Conservation (phyloP, 768 basidiomycete genomes). For the Boletus tylopilopsis region DNA sequence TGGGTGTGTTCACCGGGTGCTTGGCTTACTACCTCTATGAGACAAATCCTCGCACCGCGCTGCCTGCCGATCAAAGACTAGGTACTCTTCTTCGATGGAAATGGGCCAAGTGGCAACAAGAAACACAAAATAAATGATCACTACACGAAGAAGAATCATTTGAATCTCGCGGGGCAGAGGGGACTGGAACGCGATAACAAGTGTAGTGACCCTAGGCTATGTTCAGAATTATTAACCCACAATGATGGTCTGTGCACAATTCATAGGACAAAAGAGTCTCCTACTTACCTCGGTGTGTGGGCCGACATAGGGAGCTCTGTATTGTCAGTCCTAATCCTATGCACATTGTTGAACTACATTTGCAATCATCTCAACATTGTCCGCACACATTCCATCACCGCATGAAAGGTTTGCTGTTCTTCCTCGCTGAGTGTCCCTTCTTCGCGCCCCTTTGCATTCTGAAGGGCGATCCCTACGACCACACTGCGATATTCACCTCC, state of each 20-base stretch:
- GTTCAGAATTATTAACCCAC: too few relatives aligned
- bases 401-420: slow-evolving; percentile 45
- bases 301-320: slow-evolving; percentile 27
- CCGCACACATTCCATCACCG: slow-evolving; percentile 47
- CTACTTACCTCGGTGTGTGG: slow-evolving; percentile 54
- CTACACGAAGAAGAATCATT: neutral
- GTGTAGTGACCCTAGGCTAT: too few relatives aligned
- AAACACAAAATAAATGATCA: slow-evolving; percentile 1
- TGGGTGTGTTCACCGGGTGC: slow-evolving; percentile 75
- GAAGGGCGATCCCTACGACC: slow-evolving; percentile 72
- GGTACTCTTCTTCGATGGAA: slow-evolving; percentile 62
- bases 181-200: too few relatives aligned
- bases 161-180: neutral
- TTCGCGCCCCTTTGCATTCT: slow-evolving; percentile 30
- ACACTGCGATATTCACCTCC: slow-evolving; percentile 53
- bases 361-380: slow-evolving; percentile 29
- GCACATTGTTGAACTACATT: neutral
- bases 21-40: slow-evolving; percentile 81
- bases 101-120: slow-evolving; percentile 41
- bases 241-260: slow-evolving; percentile 25
- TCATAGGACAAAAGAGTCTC: too few relatives aligned
- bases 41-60: slow-evolving; percentile 69
- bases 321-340: neutral
- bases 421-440: slow-evolving; percentile 29
- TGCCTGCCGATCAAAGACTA: slow-evolving; percentile 53